Evolutionary conservation across 2,329 filamentous ascomycete species (phyloP), one percentile per base, ranked within the genome.

Genomic region (Fusarium clavum): DNA sequence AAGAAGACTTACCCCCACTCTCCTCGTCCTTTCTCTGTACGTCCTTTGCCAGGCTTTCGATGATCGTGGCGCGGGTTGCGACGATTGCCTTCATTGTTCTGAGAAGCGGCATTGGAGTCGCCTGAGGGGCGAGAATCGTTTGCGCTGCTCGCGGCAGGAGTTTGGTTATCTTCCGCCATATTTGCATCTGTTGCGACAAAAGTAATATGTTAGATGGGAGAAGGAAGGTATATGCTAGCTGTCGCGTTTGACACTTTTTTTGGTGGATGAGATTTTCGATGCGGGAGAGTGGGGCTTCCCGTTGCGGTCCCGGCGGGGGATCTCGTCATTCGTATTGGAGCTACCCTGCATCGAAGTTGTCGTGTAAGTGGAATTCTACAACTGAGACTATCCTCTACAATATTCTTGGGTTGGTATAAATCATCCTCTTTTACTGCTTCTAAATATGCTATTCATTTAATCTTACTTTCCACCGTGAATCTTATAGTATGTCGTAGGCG

Each of bases 111-210:
- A 53, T 75, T 75, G 63, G 58, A 66, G 46, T 67, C 64, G 60
- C 64, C 67, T 46, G 67, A 69, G 46, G 70, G 51, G 38, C 64
- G 64, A 44, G 71, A 34, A 34, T 72, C 60, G 32, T 54, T 62
- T 48, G 71, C 64, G 61, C 72, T 64, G 60, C 69, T 74, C 69
- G 74, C 64, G 68, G 71, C 69, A 77, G 72, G 62, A 75, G 70
- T 59, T 60, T 78, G 77, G 61, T 75, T 71, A 69, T 70, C 71
- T 71, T 73, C 71, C 68, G 76, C 77, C 78, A 80, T 80, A 62
- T 46, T 73, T 75, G 74, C 77, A 80, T 79, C 72, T 64, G 56
- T 69, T 69, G 72, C 55, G 72, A 73, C 59, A 69, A 54, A 29
- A 29, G 24, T 20, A 58, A 56, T 61, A 38, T 43, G 25, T 29